These are phyloP conservation scores for Diplodia scrobiculata DNA, from an alignment of 2,329 filamentous ascomycete genomes.

Conservation along the genomic window DNA sequence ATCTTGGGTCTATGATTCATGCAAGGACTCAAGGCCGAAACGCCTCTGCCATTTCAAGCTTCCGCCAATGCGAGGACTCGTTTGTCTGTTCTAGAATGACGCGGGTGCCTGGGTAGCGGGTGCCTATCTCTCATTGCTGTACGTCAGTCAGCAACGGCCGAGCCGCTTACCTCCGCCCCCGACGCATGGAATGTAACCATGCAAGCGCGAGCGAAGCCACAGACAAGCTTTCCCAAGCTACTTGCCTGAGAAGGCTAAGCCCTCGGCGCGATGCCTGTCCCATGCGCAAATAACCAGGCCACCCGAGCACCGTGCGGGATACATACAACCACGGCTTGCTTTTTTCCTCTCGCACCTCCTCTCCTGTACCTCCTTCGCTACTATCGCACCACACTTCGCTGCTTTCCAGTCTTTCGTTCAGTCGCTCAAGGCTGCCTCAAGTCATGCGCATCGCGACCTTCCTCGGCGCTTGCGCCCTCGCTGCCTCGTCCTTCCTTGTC, in stretches of 20 bases:
- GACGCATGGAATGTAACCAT: neutral
- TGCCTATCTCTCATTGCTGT: slow-evolving; percentile 6
- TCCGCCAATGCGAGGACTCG: neutral
- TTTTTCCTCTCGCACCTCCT: neutral
- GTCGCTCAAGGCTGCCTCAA: neutral
- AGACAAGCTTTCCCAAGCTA: slow-evolving; percentile 22
- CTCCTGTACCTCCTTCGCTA: neutral
- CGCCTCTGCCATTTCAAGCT: neutral
- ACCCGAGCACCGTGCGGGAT: neutral
- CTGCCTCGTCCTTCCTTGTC: slow-evolving; percentile 15
- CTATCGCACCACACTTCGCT: neutral
- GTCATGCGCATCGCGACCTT: slow-evolving; percentile 18
- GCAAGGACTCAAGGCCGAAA: neutral
- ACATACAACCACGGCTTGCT: neutral
- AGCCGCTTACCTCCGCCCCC: slow-evolving; percentile 2
- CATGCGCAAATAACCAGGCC: neutral
- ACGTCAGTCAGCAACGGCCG: neutral
- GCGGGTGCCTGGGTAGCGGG: neutral
- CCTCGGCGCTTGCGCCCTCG: slow-evolving; percentile 16
- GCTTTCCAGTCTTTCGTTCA: neutral
- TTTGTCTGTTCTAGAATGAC: neutral
- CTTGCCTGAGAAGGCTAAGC: slow-evolving; percentile 20
- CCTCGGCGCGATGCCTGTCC: neutral
- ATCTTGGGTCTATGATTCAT: neutral
- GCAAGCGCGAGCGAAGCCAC: neutral